Evolutionary conservation across 2,329 filamentous ascomycete genomes (phyloP), one percentile per base, ranked within the genome.

Genomic region (Sphaerulina populicola): DNA sequence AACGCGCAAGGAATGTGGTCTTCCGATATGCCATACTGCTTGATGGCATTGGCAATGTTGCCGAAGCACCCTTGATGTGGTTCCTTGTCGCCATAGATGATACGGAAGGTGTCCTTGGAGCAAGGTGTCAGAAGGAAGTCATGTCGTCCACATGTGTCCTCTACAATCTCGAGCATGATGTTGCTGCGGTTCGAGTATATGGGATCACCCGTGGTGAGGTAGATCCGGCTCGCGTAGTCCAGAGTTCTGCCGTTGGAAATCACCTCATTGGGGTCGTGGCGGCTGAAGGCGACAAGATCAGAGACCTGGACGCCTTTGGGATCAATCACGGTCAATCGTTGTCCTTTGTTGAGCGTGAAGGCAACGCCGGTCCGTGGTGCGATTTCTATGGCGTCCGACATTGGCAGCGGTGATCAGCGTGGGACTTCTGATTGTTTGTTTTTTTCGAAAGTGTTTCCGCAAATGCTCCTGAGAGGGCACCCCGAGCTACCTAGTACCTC

Each of bases 41-140:
- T 36, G 14, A 63, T 49, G 6, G 59, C 60, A 21, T 54, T 44
- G 1, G 58, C 58, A 5, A 63, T 54, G 41, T 63, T 63, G 10
- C 61, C 61, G 50, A 62, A 62, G 38, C 61, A 63, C 8, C 61
- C 61, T 38, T 53, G 58, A 38, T 58, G 57, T 1, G 60, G 60
- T 3, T 63, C 58, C 36, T 60, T 54, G 47, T 62, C 55, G 4
- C 54, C 55, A 31, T 62, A 62, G 14, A 59, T 57, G 12, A 62
- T 58, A 5, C 59, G 52, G 43, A 58, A 61, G 3, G 59, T 60
- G 36, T 57, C 57, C 14, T 56, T 53, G 2, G 57, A 60, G 46
- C 56, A 61, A 14, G 57, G 59, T 21, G 59, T 60, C 21, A 60
- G 40, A 2, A 61, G 39, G 29, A 61, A 61, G 47, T 61, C 59